Base-by-base conservation (phyloP, 441 rosid species). In the Lepidium campestre region DNA sequence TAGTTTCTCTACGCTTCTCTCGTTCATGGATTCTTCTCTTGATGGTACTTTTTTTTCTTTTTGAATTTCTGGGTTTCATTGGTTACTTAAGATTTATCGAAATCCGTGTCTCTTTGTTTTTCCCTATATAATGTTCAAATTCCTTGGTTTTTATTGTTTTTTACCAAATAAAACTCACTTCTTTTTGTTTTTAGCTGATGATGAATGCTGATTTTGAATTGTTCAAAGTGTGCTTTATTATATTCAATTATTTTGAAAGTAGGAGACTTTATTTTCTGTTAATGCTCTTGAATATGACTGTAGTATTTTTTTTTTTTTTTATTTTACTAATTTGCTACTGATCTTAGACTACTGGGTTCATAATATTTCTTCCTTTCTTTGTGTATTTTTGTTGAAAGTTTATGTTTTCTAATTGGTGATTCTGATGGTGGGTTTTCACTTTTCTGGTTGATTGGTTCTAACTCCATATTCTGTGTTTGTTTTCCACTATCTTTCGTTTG, bases 11-110 rank as follows among this genome's bases (percentile, higher is more conserved):
- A 27, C 46, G 41, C 25, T 32, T 71, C 31, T 14, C 1, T 70
- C 7, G n/a, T 17, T 36, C 57, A 75, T 75, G 78, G 78, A 65
- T 70, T 75, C 78, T 57, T 70, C 78, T 65, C 74, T 15, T 5
- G 63, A 70, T 55, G 78, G 78, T 75, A 75, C 13, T 18, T 10
- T 10, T 18, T 11, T 6, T 6, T 31, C 14, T 32, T 50, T 60
- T 42, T 11, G 19, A n/a, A 19, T 41, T 66, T 59, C 62, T 66
- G 62, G 34, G 50, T 65, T 72, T 67, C 72, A 42, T 62, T 56
- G 17, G 63, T 68, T 68, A 59, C 48, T 68, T 55, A 39, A 73
- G 62, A 73, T 73, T 54, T 58, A 67, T 73, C 73, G 69, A 37
- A 29, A 54, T 60, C 13, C 56, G 73, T 73, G 72, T 46, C 25